Evolutionary conservation across 495 filamentous ascomycete genomes (phyloP).

Genomic region (Podospora comata): DNA sequence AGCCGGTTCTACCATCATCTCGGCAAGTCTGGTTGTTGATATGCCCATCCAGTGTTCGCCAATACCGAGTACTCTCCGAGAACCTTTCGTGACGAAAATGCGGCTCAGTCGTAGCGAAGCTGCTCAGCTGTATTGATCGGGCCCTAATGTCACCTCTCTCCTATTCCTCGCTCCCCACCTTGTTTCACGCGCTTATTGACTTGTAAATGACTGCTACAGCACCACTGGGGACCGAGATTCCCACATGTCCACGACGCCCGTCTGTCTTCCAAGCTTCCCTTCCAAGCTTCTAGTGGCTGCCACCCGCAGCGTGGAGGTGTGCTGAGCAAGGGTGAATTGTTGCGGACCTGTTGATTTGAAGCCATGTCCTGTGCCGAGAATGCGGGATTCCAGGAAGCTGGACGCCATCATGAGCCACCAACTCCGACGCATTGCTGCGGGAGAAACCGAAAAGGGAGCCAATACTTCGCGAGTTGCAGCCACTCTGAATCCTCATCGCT

Average conservation of each 20-base stretch:
- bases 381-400: conserved; percentile 20
- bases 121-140: not conserved
- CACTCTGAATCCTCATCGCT: not conserved
- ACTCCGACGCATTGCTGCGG: conserved; percentile 18
- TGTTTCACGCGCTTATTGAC: not conserved
- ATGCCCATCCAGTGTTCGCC: not conserved
- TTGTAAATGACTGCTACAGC: too few relatives aligned
- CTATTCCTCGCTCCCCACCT: not conserved
- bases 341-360: not conserved
- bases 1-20: conserved; percentile 3
- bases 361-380: conserved; percentile 16
- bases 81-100: not conserved
- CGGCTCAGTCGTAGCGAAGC: not conserved
- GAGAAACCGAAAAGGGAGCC: conserved; percentile 20
- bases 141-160: conserved; percentile 1
- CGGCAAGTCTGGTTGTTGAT: not conserved
- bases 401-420: conserved; percentile 13
- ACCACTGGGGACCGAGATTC: too few relatives aligned
- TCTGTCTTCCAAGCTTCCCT: not conserved
- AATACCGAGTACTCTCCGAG: not conserved
- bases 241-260: not conserved
- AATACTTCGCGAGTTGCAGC: not conserved
- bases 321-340: conserved; percentile 6
- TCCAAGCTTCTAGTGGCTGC: not conserved
- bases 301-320: not conserved